A percentile compares a stretch with the other conserved stretches of the same genome.
Conservation (phyloP, 2,329 filamentous ascomycete species). For the Mariannaea elegans region DNA sequence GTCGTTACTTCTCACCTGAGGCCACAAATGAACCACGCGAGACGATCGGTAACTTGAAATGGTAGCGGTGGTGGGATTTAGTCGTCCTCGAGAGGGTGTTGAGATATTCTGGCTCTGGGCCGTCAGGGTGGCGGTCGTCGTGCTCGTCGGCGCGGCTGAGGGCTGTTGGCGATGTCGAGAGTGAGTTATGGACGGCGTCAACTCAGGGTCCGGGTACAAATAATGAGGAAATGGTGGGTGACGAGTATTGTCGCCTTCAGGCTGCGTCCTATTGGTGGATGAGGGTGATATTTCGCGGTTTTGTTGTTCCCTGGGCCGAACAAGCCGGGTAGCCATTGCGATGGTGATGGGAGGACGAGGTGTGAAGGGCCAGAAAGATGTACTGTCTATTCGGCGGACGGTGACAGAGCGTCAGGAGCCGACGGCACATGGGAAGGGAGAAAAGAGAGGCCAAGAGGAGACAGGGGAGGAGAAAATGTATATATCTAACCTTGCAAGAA, state of each 20-base stretch:
- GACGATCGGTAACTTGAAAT: background rate
- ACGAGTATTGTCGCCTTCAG: background rate
- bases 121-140: background rate
- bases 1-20: no score
- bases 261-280: conserved; percentile 23
- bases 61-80: background rate
- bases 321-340: conserved; percentile 37
- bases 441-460: background rate
- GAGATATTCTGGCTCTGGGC: background rate
- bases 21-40: conserved; percentile 1
- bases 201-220: conserved; percentile 3
- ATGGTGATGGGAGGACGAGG: conserved; percentile 30
- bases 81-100: conserved; percentile 5
- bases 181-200: background rate
- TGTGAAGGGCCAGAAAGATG: conserved; percentile 21
- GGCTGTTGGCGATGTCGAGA: conserved; percentile 13
- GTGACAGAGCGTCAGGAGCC: conserved; percentile 34
- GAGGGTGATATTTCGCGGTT: conserved; percentile 25
- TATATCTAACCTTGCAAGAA: conserved; percentile 39
- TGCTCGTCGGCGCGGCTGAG: background rate
- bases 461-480: background rate
- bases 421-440: conserved; percentile 17
- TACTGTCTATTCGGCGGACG: conserved; percentile 33
- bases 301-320: conserved; percentile 25
- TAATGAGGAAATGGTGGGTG: background rate